Percentiles rank a stretch among this genome's conserved stretches.
These are phyloP conservation scores for Colletotrichum lupini DNA, from an alignment of 2,329 filamentous ascomycete species.

Conservation along the genomic window DNA sequence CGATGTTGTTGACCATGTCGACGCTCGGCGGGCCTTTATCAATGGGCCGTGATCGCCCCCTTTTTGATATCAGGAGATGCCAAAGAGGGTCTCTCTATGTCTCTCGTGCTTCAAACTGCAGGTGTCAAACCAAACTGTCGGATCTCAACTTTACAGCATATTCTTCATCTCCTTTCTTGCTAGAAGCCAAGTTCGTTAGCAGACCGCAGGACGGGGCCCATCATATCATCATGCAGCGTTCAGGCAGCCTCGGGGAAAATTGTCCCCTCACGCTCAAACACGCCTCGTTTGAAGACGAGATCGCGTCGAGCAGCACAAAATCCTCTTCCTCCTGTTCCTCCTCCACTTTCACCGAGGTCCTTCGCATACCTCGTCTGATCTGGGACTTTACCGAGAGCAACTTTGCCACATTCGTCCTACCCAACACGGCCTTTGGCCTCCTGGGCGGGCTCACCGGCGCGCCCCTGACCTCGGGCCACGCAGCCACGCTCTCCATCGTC, in stretches of 20 bases:
- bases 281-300: conserved; percentile 14
- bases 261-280: conserved; percentile 23
- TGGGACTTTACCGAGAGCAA: conserved; percentile 36
- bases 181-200: no score
- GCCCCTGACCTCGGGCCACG: conserved; percentile 20
- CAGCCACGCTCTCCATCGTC: conserved; percentile 13
- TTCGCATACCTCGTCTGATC: conserved; percentile 18
- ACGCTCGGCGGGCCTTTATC: background rate
- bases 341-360: background rate
- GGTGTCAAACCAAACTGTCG: background rate
- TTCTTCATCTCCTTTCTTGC: background rate
- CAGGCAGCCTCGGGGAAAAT: background rate
- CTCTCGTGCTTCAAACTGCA: background rate
- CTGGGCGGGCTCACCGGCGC: conserved; percentile 20
- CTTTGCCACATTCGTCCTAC: conserved; percentile 29
- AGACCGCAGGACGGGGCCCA: background rate
- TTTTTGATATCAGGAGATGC: background rate
- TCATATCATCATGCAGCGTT: background rate
- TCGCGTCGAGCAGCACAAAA: background rate
- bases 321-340: background rate
- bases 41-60: background rate
- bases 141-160: background rate
- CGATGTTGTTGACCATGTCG: background rate
- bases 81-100: background rate
- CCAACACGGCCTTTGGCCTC: conserved; percentile 33